These are phyloP conservation scores for Tetrapisispora iriomotensis DNA, from an alignment of 805 yeast genomes.

Conservation along the genomic window DNA sequence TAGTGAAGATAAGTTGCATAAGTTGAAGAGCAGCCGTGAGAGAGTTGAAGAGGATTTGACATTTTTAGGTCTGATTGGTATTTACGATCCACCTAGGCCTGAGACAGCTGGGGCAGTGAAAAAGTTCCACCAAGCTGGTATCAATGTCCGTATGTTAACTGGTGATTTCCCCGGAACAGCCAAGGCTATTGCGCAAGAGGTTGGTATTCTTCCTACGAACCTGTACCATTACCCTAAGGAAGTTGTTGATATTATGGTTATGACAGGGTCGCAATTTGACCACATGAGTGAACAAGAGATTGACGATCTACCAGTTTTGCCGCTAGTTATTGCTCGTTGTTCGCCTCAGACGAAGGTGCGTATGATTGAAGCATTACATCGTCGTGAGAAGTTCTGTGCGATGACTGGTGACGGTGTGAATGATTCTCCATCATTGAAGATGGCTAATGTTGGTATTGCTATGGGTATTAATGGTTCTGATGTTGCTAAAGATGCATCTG, in stretches of 20 bases:
- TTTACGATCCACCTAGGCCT: constrained; percentile 96
- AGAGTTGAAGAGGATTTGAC: constrained; percentile 50
- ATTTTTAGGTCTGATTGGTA: constrained; percentile 82
- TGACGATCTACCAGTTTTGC: constrained; percentile 63
- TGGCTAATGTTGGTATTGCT: constrained; percentile 93
- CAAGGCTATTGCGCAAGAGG: constrained; percentile 71
- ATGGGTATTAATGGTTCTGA: constrained; percentile 94
- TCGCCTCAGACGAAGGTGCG: constrained; percentile 89
- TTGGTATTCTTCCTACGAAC: constrained; percentile 72
- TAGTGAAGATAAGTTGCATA: constrained; percentile 20
- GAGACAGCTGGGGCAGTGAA: constrained; percentile 69
- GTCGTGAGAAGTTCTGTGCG: constrained; percentile 87
- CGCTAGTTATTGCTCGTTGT: constrained; percentile 86
- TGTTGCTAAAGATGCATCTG: constrained; percentile 97
- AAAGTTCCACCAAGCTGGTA: constrained; percentile 80
- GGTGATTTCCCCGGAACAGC: constrained; percentile 91
- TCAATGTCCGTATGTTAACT: constrained; percentile 95
- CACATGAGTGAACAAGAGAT: constrained; percentile 57
- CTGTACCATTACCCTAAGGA: constrained; percentile 30
- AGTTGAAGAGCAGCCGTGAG: constrained; percentile 20
- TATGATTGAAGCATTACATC: constrained; percentile 81
- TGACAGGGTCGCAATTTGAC: constrained; percentile 81
- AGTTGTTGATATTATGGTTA: constrained; percentile 47
- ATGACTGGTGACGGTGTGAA: constrained; percentile 99
- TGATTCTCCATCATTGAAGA: constrained; percentile 92